A percentile compares a stretch with the other conserved stretches of the same genome.
phyloP scores from a whole-genome alignment of 2,329 filamentous ascomycete genomes.

The Botrytis paeoniae region DNA sequence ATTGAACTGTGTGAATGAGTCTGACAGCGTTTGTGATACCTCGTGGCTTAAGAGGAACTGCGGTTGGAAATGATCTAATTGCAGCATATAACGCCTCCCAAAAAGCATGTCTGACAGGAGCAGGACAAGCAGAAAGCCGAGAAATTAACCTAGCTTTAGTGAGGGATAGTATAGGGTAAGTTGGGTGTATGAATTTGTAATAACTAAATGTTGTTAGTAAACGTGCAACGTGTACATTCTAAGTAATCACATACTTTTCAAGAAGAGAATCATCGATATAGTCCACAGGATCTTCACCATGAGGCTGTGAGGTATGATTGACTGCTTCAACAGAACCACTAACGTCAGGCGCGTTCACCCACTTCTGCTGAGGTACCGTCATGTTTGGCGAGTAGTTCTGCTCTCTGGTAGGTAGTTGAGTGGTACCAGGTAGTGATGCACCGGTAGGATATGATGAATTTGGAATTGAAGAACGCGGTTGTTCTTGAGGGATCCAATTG shows the following conservation, averaged over 20 bases:
- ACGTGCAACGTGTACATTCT: not conserved
- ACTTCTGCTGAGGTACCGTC: conserved; percentile 34
- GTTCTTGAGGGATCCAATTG: conserved; percentile 32
- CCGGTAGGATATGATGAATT: conserved; percentile 18
- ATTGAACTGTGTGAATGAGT: conserved; percentile 44
- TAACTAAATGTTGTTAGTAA: conserved; percentile 49
- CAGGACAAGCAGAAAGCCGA: conserved; percentile 54
- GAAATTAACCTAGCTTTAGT: conserved; percentile 54
- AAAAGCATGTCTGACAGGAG: conserved; percentile 60
- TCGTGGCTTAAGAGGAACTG: conserved; percentile 36
- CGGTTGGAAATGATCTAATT: conserved; percentile 51
- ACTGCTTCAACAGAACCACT: conserved; percentile 32
- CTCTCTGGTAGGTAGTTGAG: conserved; percentile 29
- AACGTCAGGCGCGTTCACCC: conserved; percentile 36
- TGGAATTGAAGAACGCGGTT: conserved; percentile 24
- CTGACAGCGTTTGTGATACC: conserved; percentile 44
- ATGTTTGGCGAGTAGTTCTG: conserved; percentile 36
- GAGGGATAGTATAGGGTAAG: conserved; percentile 62
- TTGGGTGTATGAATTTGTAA: conserved; percentile 61
- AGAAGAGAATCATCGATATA: conserved; percentile 45
- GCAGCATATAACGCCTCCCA: conserved; percentile 59
- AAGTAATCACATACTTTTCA: conserved; percentile 38
- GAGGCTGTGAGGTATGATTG: conserved; percentile 26
- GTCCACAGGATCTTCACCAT: conserved; percentile 38
- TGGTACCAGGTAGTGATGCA: conserved; percentile 23